Conservation (phyloP, 495 filamentous ascomycete species). For the Xylaria scruposa region DNA sequence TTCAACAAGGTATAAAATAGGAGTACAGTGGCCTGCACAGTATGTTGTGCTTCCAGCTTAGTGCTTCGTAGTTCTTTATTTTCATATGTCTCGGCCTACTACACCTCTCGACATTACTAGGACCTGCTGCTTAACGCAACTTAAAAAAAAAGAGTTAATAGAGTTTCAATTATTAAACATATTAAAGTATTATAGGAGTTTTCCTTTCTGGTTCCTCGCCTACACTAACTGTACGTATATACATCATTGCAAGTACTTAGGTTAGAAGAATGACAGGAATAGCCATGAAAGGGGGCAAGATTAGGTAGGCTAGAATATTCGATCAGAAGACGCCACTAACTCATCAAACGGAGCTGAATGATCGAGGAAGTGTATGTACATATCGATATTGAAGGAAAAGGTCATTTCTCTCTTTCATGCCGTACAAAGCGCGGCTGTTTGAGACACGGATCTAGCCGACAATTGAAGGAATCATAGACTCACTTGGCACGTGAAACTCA, state of each 20-base stretch:
- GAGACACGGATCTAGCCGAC: slow-evolving; percentile 16
- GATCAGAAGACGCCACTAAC: background rate
- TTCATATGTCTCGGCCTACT: too few species aligned
- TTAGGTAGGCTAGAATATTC: background rate
- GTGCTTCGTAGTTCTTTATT: too few species aligned
- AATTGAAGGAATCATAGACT: slow-evolving; percentile 26
- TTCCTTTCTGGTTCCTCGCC: too few species aligned
- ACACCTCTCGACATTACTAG: too few species aligned
- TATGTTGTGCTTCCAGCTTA: background rate
- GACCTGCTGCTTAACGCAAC: too few species aligned
- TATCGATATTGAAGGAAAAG: background rate
- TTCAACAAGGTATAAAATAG: too few species aligned
- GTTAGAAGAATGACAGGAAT: background rate
- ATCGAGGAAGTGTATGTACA: background rate
- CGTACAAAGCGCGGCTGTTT: background rate
- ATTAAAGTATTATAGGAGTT: too few species aligned
- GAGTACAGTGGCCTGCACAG: background rate
- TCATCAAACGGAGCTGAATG: background rate
- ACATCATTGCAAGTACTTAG: too few species aligned
- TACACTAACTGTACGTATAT: too few species aligned
- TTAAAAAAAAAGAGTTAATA: too few species aligned
- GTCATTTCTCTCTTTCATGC: background rate
- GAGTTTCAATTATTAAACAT: too few species aligned
- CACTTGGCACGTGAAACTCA: slow-evolving; percentile 1
- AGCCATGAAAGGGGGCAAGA: background rate